Percentiles rank a stretch among this genome's conserved stretches.
Evolutionary conservation across 306 rosid species (phyloP).

Genomic region (Prunus campanulata): DNA sequence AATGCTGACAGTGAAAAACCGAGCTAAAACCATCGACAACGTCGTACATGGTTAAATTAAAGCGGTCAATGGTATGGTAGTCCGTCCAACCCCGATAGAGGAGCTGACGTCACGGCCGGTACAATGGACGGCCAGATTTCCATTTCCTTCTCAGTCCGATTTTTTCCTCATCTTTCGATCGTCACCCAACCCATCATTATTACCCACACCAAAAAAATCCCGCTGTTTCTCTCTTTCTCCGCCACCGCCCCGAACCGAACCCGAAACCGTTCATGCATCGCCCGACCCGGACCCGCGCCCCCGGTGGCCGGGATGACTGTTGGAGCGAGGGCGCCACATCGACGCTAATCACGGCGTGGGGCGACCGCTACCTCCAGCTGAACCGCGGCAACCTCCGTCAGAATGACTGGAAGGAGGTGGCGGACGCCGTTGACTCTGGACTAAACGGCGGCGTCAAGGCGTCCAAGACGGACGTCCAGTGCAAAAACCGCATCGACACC

Average conservation of each 20-base stretch:
- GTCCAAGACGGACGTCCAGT: slow-evolving; percentile 39
- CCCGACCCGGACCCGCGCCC: slow-evolving; percentile 19
- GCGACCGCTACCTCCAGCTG: slow-evolving; percentile 39
- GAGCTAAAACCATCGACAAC: background rate
- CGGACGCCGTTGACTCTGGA: slow-evolving; percentile 33
- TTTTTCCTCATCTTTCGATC: background rate
- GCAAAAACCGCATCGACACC: slow-evolving; percentile 53
- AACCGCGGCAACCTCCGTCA: slow-evolving; percentile 55
- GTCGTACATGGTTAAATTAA: background rate
- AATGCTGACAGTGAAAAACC: background rate
- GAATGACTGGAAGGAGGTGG: slow-evolving; percentile 52
- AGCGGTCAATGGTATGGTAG: background rate
- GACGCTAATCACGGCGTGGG: slow-evolving; percentile 45
- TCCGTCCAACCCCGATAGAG: slow-evolving; percentile 27
- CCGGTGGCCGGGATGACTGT: slow-evolving; percentile 43
- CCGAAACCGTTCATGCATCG: slow-evolving; percentile 21
- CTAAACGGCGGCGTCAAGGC: slow-evolving; percentile 34
- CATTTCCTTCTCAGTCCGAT: slow-evolving; percentile 2
- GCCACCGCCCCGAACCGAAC: background rate
- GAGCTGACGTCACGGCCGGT: slow-evolving; percentile 53
- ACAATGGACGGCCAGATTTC: slow-evolving; percentile 38
- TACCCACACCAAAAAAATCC: background rate
- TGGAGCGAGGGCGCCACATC: slow-evolving; percentile 53
- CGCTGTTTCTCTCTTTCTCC: background rate
- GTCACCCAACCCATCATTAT: background rate